Conservation (phyloP, 1,284 basidiomycete genomes). For the Leccinum fallax region DNA sequence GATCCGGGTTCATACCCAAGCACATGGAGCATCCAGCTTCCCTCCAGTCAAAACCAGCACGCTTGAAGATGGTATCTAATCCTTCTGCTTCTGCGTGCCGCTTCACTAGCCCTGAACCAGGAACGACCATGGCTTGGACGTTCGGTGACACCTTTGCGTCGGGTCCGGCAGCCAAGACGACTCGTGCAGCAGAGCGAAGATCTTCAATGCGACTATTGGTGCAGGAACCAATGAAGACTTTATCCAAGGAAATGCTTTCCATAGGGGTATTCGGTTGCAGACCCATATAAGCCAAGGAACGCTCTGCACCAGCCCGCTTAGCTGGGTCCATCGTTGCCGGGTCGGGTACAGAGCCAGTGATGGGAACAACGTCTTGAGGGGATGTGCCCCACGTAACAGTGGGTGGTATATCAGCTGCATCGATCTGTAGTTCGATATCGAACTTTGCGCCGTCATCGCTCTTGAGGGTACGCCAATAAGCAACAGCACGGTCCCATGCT, state of each 20-base stretch:
- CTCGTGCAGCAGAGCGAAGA: conserved; percentile 75
- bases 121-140: conserved; percentile 93
- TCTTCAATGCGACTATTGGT: conserved; percentile 98
- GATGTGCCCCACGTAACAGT: conserved; percentile 98
- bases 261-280: conserved; percentile 82
- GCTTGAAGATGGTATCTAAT: conserved; percentile 88
- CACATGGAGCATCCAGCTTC: conserved; percentile 99
- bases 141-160: conserved; percentile 79
- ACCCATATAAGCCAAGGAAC: conserved; percentile 92
- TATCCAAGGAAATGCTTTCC: conserved; percentile 87
- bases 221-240: conserved; percentile 96
- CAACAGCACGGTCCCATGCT: conserved; percentile 87
- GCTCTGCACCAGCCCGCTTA: conserved; percentile 75
- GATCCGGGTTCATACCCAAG: conserved; percentile 97
- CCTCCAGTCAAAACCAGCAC: conserved; percentile 96
- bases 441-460: conserved; percentile 90
- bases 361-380: conserved; percentile 89
- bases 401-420: conserved; percentile 88
- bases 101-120: conserved; percentile 93
- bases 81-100: conserved; percentile 95
- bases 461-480: conserved; percentile 87
- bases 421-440: conserved; percentile 86
- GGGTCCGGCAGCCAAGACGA: conserved; percentile 77
- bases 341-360: conserved; percentile 85
- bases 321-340: conserved; percentile 71